A percentile compares a stretch with the other conserved stretches of the same genome.
Evolutionary conservation across 164 flowering plant species (phyloP).

Genomic region (Chimonanthus salicifolius): DNA sequence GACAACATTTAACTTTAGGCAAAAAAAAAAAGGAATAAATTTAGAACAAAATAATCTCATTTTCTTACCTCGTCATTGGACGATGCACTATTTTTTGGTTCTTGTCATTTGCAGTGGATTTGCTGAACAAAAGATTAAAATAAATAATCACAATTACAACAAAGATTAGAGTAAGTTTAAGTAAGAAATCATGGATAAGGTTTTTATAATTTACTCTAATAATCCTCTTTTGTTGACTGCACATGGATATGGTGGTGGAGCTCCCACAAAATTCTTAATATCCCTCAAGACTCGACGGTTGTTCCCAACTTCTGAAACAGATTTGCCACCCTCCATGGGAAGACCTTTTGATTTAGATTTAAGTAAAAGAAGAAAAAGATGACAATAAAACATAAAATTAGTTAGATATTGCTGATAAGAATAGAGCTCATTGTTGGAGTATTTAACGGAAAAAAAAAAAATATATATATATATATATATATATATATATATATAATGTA

Average conservation of each 20-base stretch:
- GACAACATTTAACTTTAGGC: background rate
- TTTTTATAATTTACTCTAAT: constrained; percentile 2
- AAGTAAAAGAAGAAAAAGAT: constrained; percentile 3
- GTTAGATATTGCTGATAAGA: background rate
- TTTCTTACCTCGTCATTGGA: constrained; percentile 11
- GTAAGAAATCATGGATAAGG: background rate
- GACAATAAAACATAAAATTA: background rate
- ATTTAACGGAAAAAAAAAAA: too few relatives aligned
- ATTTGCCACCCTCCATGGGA: constrained; percentile 34
- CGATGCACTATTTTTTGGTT: constrained; percentile 4
- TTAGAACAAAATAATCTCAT: background rate
- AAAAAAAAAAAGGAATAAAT: background rate
- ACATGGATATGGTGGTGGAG: constrained; percentile 43
- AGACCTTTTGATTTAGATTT: constrained; percentile 12
- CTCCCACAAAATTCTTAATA: constrained; percentile 52
- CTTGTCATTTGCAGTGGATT: constrained; percentile 3
- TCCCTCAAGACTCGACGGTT: constrained; percentile 66
- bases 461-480: too few relatives aligned
- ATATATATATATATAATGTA: background rate
- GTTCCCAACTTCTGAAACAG: constrained; percentile 30
- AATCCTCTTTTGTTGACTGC: constrained; percentile 48
- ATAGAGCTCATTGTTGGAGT: background rate
- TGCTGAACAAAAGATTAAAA: background rate
- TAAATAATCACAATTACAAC: background rate
- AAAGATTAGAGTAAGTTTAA: background rate